Evolutionary conservation across 1,139 yeast genomes (phyloP).

Genomic region (Yamadazyma songkhlaensis): DNA sequence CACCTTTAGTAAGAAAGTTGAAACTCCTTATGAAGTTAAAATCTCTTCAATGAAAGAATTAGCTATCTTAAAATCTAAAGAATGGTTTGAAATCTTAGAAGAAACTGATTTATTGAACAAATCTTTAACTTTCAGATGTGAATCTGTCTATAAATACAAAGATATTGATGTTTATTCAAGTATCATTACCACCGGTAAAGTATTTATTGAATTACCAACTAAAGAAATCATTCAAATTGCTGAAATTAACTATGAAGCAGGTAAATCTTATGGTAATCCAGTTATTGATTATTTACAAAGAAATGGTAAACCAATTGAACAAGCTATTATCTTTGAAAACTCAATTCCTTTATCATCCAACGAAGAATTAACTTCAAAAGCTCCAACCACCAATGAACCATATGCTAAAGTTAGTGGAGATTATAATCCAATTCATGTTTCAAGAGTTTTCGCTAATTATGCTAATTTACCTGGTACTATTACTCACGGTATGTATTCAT

Average conservation of each 20-base stretch:
- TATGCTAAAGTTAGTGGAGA: conserved; percentile 98
- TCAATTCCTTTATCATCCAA: conserved; percentile 84
- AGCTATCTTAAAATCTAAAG: conserved; percentile 91
- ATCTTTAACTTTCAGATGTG: conserved; percentile 85
- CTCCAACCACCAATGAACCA: conserved; percentile 88
- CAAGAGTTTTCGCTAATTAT: conserved; percentile 89
- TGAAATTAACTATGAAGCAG: conserved; percentile 84
- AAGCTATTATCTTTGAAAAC: conserved; percentile 87
- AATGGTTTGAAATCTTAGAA: conserved; percentile 89
- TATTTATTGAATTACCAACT: conserved; percentile 84
- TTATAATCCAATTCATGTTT: conserved; percentile 96
- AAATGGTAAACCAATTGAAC: conserved; percentile 92
- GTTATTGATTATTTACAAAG: conserved; percentile 90
- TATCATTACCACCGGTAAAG: conserved; percentile 82
- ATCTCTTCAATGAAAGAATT: conserved; percentile 81
- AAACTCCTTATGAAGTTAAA: conserved; percentile 80
- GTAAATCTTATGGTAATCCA: conserved; percentile 94
- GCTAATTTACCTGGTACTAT: conserved; percentile 96
- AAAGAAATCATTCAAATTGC: conserved; percentile 90
- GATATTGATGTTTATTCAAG: conserved; percentile 72
- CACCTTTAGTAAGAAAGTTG: conserved; percentile 86
- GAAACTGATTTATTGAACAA: conserved; percentile 72
- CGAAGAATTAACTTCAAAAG: conserved; percentile 68
- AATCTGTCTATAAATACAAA: conserved; percentile 81
- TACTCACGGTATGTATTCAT: conserved; percentile 98